These are phyloP conservation scores for Starmerella sirachaensis DNA, from an alignment of 805 yeast genomes.

Conservation along the genomic window DNA sequence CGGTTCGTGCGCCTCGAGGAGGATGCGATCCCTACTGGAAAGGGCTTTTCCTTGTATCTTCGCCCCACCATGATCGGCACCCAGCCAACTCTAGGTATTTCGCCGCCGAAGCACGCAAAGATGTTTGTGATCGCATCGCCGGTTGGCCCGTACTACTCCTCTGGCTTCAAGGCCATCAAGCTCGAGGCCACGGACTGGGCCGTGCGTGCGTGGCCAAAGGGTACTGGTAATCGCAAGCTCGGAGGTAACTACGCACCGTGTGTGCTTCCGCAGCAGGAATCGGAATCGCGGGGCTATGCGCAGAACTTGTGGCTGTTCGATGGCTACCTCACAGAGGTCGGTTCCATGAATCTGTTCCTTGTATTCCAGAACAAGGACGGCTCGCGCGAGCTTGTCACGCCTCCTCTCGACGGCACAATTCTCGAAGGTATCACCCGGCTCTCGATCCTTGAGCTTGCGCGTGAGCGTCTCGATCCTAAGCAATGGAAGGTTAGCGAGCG, in stretches of 20 bases:
- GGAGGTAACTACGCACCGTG: conserved; percentile 98
- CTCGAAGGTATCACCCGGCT: conserved; percentile 95
- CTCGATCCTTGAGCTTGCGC: conserved; percentile 65
- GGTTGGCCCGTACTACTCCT: conserved; percentile 93
- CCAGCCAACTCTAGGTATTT: conserved; percentile 74
- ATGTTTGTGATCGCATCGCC: conserved; percentile 85
- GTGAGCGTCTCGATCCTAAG: conserved; percentile 55
- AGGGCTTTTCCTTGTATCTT: conserved; percentile 82
- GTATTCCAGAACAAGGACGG: conserved; percentile 67
- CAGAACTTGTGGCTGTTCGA: conserved; percentile 95
- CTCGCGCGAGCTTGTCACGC: conserved; percentile 84
- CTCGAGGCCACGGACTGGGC: conserved; percentile 93
- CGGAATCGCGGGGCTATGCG: conserved; percentile 83
- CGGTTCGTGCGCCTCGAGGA: conserved; percentile 64
- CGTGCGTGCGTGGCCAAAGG: conserved; percentile 99
- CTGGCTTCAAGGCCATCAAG: conserved; percentile 64
- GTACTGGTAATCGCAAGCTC: conserved; percentile 88
- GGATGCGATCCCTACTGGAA: conserved; percentile 68
- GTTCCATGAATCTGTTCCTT: conserved; percentile 92
- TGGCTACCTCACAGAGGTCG: conserved; percentile 83
- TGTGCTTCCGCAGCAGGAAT: conserved; percentile 76
- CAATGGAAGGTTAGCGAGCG: conserved; percentile 84
- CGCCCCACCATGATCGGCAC: conserved; percentile 97
- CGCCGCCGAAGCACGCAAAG: conserved; percentile 68
- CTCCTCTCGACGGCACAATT: conserved; percentile 94